These are phyloP conservation scores for Teratosphaeria gauchensis DNA, from an alignment of 2,329 filamentous ascomycete species.

Conservation along the genomic window DNA sequence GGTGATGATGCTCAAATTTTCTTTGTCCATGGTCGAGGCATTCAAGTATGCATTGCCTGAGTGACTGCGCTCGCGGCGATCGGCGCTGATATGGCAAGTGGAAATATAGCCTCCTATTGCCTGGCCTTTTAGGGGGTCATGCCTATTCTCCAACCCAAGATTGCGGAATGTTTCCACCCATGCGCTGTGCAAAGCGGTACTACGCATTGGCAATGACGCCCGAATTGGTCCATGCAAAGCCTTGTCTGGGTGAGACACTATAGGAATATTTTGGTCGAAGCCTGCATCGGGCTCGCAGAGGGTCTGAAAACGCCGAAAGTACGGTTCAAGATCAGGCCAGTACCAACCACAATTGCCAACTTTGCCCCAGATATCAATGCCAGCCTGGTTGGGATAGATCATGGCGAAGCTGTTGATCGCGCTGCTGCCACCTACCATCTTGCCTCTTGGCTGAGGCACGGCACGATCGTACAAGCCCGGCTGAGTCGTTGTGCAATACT, in stretches of 20 bases:
- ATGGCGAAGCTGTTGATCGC: slow-evolving; percentile 28
- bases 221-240: slow-evolving; percentile 6
- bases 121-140: slow-evolving; percentile 34
- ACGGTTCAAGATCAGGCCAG: slow-evolving; percentile 23
- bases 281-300: slow-evolving; percentile 6
- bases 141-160: slow-evolving; percentile 5
- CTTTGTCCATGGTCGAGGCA: slow-evolving; percentile 4
- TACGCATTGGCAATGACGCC: slow-evolving; percentile 5
- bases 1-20: slow-evolving; percentile 10
- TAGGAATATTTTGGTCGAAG: not conserved
- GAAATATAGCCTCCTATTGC: slow-evolving; percentile 31
- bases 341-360: slow-evolving; percentile 31
- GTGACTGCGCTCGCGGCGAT: slow-evolving; percentile 12
- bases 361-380: slow-evolving; percentile 27
- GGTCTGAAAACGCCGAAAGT: slow-evolving; percentile 11
- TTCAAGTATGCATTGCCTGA: slow-evolving; percentile 14
- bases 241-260: not conserved
- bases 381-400: slow-evolving; percentile 13
- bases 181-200: slow-evolving; percentile 4
- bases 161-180: slow-evolving; percentile 11
- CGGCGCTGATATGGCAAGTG: slow-evolving; percentile 2
- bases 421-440: slow-evolving; percentile 29
- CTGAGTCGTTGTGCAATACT: slow-evolving; percentile 9
- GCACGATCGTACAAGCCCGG: slow-evolving; percentile 8
- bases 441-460: slow-evolving; percentile 25